A percentile compares a stretch with the other conserved stretches of the same genome.
These are phyloP conservation scores for Debaryomyces robertsiae DNA, from an alignment of 1,139 yeast species.

Conservation along the genomic window DNA sequence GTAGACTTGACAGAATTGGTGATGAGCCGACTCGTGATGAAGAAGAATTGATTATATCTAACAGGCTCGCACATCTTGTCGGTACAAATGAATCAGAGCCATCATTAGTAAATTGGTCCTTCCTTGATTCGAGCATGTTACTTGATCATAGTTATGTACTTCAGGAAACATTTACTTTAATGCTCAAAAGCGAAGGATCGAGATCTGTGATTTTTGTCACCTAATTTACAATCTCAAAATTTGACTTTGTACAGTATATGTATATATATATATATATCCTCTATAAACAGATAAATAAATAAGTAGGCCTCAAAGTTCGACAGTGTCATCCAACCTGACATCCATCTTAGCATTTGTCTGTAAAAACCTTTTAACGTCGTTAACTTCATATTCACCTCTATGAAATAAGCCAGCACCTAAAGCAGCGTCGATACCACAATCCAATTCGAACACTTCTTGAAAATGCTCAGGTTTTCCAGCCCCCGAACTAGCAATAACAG, in stretches of 20 bases:
- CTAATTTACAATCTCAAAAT: background rate
- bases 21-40: conserved; percentile 14
- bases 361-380: conserved; percentile 73
- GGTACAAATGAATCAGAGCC: background rate
- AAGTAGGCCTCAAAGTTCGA: conserved; percentile 21
- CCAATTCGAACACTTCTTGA: conserved; percentile 72
- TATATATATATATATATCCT: background rate
- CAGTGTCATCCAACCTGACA: conserved; percentile 38
- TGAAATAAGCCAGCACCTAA: conserved; percentile 98
- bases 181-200: background rate
- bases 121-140: conserved; percentile 4
- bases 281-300: background rate
- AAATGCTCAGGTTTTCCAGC: conserved; percentile 94
- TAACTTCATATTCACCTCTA: conserved; percentile 86
- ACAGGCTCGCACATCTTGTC: conserved; percentile 6
- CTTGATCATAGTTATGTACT: background rate
- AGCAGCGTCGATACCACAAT: conserved; percentile 91
- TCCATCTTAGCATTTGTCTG: conserved; percentile 38
- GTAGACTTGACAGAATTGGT: conserved; percentile 30
- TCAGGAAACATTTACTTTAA: too few relatives aligned
- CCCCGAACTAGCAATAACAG: conserved; percentile 96
- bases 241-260: background rate
- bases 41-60: conserved; percentile 6
- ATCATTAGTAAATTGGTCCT: conserved; percentile 1
- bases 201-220: background rate